Base-by-base conservation (phyloP, 2,329 filamentous ascomycete species). In the Claviceps sorghi region DNA sequence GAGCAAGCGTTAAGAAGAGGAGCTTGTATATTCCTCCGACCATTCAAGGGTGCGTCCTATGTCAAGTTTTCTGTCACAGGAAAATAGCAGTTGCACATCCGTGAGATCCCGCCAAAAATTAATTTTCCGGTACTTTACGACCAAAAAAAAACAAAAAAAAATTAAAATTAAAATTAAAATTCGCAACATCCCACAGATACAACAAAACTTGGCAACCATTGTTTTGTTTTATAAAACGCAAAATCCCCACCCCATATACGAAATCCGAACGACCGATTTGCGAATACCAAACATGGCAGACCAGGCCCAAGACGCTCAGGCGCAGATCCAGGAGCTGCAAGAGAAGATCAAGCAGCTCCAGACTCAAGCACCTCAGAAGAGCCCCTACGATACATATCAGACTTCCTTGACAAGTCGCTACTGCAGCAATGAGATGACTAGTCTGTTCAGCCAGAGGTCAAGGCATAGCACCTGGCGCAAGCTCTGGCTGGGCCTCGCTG, bases 401-500 rank as follows among this genome's bases (percentile, higher is more conserved):
- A 88, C 84, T 44, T 79, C 84, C 36, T 72, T 89, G 59, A 82
- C 78, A 58, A 76, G 75, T 59, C 79, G 88, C 60, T 93, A 93
- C 73, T 82, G 82, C 69, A 85, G 78, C 60, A 65, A 67, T 57
- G 84, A 86, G 69, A 90, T 93, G 85, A 78, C 83, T 61, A 76
- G 78, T 58, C 79, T 95, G 56, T 96, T 95, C 74, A 84, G 82
- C 59, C 80, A 83, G 54, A 80, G 88, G 44, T 83, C 80, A 51
- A 78, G 88, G 32, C 81, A 83, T 66, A 83, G 80, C 43, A 88
- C 82, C 52, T 94, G 88, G 88, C 81, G 89, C 57, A 77, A 86
- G 65, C 79, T 95, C 19, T 96, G 90, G 90, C 72, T 91, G 45
- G 82, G 77, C 69, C 83, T 95, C 11, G 89, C 89, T 26, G 84